These are phyloP conservation scores for Plenodomus biglobosus DNA, from an alignment of 2,329 filamentous ascomycete species.

Conservation along the genomic window DNA sequence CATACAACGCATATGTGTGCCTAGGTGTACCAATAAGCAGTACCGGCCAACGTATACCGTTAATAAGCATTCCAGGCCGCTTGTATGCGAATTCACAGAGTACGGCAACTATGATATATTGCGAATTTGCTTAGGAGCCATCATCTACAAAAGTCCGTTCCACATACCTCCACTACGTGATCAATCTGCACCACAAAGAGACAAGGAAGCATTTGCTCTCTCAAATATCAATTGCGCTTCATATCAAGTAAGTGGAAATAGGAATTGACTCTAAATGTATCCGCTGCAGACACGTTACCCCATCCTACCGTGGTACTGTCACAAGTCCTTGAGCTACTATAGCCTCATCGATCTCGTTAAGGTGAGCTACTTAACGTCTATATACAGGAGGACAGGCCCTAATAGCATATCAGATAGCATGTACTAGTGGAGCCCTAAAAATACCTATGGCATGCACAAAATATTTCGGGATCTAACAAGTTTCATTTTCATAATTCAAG, in stretches of 20 bases:
- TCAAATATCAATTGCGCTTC: background rate
- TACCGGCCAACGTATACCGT: too few relatives aligned
- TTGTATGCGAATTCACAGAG: too few relatives aligned
- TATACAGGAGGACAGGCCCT: background rate
- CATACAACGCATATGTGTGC: too few relatives aligned
- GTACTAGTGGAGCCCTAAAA: background rate
- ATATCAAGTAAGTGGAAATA: background rate
- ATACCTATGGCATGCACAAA: background rate
- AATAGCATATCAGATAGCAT: background rate
- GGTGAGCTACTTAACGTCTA: background rate
- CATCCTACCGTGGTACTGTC: background rate
- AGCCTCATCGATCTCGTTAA: background rate
- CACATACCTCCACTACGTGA: too few relatives aligned
- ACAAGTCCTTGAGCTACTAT: background rate
- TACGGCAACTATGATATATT: too few relatives aligned
- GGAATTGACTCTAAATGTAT: background rate
- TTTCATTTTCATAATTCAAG: background rate
- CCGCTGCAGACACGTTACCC: background rate
- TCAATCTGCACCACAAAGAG: background rate
- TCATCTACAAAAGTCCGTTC: too few relatives aligned
- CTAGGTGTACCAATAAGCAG: too few relatives aligned
- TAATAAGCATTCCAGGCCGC: too few relatives aligned
- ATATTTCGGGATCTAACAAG: background rate
- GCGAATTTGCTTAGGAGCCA: too few relatives aligned
- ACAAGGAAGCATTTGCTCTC: background rate